Percentiles rank a stretch among this genome's conserved stretches.
phyloP scores from a whole-genome alignment of 73 alveolate genomes.

The Durusdinium trenchii region DNA sequence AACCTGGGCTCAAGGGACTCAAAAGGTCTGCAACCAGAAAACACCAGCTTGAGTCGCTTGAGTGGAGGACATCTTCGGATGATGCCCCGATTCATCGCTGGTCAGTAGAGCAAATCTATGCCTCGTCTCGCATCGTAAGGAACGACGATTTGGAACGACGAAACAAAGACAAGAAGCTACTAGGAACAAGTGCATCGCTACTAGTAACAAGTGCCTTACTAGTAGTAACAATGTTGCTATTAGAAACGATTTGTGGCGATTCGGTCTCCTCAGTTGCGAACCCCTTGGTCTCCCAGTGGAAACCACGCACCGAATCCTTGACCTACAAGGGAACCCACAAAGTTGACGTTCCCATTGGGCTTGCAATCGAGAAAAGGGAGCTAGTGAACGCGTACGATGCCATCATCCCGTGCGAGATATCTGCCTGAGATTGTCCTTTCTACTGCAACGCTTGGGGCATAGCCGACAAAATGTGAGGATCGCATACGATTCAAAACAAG shows the following conservation, averaged over 20 bases:
- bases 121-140: neutral
- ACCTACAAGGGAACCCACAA: conserved; percentile 24
- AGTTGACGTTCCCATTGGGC: too few species aligned
- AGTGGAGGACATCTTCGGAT: conserved; percentile 61
- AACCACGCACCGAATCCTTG: conserved; percentile 90
- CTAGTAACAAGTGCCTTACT: neutral
- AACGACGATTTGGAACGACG: neutral
- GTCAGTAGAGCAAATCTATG: conserved; percentile 64
- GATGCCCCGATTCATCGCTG: conserved; percentile 88
- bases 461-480: neutral
- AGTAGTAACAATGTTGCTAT: too few species aligned
- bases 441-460: neutral
- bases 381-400: neutral
- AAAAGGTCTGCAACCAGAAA: neutral
- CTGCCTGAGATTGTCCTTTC: neutral
- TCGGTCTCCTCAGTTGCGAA: neutral
- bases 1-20: conserved; percentile 7
- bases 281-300: conserved; percentile 96
- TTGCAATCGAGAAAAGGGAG: too few species aligned
- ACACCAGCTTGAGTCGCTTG: neutral
- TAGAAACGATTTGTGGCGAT: neutral
- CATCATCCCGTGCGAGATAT: neutral
- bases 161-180: neutral
- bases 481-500: neutral
- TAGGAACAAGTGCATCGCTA: neutral